Conservation (phyloP, 331 rosid genomes). For the Saraca asoca region DNA sequence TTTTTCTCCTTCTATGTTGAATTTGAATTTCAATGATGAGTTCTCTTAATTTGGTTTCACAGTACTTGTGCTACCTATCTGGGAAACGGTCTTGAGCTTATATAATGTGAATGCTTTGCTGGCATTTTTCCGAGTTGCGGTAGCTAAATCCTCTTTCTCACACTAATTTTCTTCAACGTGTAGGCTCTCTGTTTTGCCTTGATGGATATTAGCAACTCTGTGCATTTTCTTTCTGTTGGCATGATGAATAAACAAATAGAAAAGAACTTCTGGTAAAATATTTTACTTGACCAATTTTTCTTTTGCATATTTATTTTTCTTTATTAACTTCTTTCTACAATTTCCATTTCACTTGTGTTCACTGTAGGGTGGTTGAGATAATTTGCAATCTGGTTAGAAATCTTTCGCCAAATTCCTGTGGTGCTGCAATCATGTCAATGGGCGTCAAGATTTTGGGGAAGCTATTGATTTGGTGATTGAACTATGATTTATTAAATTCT, state of each 20-base stretch:
- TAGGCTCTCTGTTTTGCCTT: constrained; percentile 79
- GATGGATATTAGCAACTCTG: constrained; percentile 52
- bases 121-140: constrained; percentile 19
- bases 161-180: constrained; percentile 29
- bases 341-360: constrained; percentile 31
- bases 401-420: constrained; percentile 55
- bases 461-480: constrained; percentile 72
- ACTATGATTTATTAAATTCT: constrained; percentile 21
- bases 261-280: constrained; percentile 68
- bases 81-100: constrained; percentile 21
- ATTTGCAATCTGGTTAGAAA: constrained; percentile 72
- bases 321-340: constrained; percentile 15
- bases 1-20: too few relatives aligned
- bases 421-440: constrained; percentile 76
- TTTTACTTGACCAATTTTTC: constrained; percentile 17
- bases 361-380: constrained; percentile 73
- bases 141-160: constrained; percentile 9
- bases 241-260: constrained; percentile 48
- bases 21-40: neutral
- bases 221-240: constrained; percentile 48
- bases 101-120: constrained; percentile 13
- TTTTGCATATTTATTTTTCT: constrained; percentile 12
- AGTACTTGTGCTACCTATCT: neutral
- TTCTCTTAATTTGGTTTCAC: neutral
- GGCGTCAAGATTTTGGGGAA: constrained; percentile 69